phyloP scores from a whole-genome alignment of 1,139 yeast species.

The Saccharomyces pastorianus region DNA sequence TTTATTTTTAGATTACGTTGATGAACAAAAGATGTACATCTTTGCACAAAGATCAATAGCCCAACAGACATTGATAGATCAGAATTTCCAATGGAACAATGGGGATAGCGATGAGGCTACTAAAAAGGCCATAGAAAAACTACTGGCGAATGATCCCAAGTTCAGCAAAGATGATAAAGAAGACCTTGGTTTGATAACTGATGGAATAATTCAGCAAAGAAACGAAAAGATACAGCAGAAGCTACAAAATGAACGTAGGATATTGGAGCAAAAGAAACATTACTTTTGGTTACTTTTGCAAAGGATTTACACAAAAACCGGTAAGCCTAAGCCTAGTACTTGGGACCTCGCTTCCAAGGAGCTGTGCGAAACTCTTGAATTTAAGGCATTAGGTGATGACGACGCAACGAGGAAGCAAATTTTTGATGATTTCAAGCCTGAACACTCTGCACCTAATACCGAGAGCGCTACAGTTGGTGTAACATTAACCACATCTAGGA shows the following conservation, averaged over 20 bases:
- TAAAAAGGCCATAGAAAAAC: slow-evolving; percentile 6
- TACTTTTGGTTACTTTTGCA: slow-evolving; percentile 34
- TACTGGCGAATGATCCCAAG: slow-evolving; percentile 16
- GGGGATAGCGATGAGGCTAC: slow-evolving; percentile 6
- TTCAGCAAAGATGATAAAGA: slow-evolving; percentile 23
- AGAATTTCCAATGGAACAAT: slow-evolving; percentile 17
- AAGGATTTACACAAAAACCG: slow-evolving; percentile 30
- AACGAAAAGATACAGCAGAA: slow-evolving; percentile 31
- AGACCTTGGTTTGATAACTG: slow-evolving; percentile 30
- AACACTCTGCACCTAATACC: slow-evolving; percentile 16
- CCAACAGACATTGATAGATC: slow-evolving; percentile 42
- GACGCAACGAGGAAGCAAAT: slow-evolving; percentile 20
- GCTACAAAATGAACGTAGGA: slow-evolving; percentile 31
- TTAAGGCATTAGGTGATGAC: slow-evolving; percentile 32
- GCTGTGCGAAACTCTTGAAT: slow-evolving; percentile 32
- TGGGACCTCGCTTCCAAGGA: slow-evolving; percentile 35
- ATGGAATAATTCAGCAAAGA: slow-evolving; percentile 26
- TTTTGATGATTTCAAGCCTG: slow-evolving; percentile 15
- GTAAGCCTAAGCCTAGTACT: slow-evolving; percentile 22
- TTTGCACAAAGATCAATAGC: slow-evolving; percentile 55
- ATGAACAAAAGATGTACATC: slow-evolving; percentile 49
- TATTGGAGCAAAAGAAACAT: slow-evolving; percentile 33
- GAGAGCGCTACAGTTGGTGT: slow-evolving; percentile 10
- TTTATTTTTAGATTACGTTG: slow-evolving; percentile 67
- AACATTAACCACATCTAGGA: slow-evolving; percentile 3